Percentiles rank a stretch among this genome's conserved stretches.
These are phyloP conservation scores for Tetracladium setigerum DNA, from an alignment of 495 filamentous ascomycete species.

Conservation along the genomic window DNA sequence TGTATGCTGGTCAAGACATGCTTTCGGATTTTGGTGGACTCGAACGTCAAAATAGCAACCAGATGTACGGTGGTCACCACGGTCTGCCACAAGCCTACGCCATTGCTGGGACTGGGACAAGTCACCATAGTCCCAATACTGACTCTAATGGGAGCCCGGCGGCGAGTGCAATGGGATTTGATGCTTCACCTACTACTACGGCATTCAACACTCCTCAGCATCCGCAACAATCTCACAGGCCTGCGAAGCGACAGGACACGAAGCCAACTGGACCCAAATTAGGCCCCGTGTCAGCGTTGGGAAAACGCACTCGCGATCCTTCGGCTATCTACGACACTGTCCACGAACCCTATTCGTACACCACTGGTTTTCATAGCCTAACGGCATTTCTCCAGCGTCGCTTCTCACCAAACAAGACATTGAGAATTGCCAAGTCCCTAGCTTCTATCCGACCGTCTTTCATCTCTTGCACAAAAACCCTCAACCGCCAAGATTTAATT, in stretches of 20 bases:
- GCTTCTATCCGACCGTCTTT: conserved; percentile 87
- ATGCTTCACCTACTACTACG: conserved; percentile 15
- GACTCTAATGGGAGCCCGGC: conserved; percentile 18
- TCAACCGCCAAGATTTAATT: conserved; percentile 80
- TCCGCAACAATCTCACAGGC: conserved; percentile 2
- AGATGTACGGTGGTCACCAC: conserved; percentile 9
- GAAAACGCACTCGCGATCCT: conserved; percentile 54
- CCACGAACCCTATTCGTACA: conserved; percentile 84
- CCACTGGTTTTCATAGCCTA: conserved; percentile 80
- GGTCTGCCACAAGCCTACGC: conserved; percentile 58
- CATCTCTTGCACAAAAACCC: conserved; percentile 74
- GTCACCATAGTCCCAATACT: conserved; percentile 52
- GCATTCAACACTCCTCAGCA: conserved; percentile 12
- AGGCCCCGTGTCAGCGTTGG: conserved; percentile 15
- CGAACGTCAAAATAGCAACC: conserved; percentile 10
- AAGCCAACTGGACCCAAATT: conserved; percentile 11
- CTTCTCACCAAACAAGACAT: conserved; percentile 58
- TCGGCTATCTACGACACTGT: conserved; percentile 83
- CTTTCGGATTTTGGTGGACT: conserved; percentile 11
- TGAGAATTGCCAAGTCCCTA: conserved; percentile 79
- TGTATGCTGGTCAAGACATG: conserved; percentile 19
- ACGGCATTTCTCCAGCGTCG: conserved; percentile 73
- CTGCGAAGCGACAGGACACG: conserved; percentile 17
- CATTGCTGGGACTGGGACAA: conserved; percentile 58
- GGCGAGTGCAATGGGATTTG: conserved; percentile 15